Base-by-base conservation (phyloP, 169 alveolate genomes). In the Eimeria nieschulzi region DNA sequence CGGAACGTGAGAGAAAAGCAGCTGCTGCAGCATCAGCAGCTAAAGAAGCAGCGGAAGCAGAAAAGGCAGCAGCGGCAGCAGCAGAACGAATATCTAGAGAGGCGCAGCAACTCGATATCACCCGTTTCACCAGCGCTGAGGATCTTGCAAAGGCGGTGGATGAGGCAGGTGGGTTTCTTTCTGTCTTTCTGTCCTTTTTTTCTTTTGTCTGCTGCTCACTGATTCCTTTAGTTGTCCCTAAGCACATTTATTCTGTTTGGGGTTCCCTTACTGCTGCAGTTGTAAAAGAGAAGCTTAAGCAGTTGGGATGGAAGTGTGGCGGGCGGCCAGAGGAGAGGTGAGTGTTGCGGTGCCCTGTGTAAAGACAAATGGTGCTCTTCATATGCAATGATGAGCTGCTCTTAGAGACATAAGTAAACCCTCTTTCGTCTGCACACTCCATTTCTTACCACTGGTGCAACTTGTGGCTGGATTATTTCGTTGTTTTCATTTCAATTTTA, bases 291-390 rank as follows among this genome's bases (percentile, higher is more conserved):
- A 87, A 87, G 87, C 87, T 87, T 25, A n/a, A 66, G 59, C 83
- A 72, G 79, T 78, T 87, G 86, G 92, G 92, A 0, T 87, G 92
- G 92, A 87, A 87, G 23, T 87, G 92, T 63, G 92, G 92, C 25
- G 92, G 92, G 25, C 55, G 86, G 17, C 92, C 92, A 15, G 78
- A 64, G 86, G 92, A 87, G 61, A 87, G 92, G 92, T 87, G 66
- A 25, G 46, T 33, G 46, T 33, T 33, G 46, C 46, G 46, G 46
- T 33, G 46, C 46, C 46, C 46, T 33, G 0, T 33, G 46, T 33
- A 33, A 33, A 33, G 46, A 33, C 46, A 33, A 3, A 33, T 33
- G 46, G 6, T 33, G 46, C 46, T 33, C 46, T 33, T 33, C 6
- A 33, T 33, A 33, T 33, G 46, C 46, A 33, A 3, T 33, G 0